Evolutionary conservation across 768 basidiomycete species (phyloP).

Genomic region (Butyriboletus loyo): DNA sequence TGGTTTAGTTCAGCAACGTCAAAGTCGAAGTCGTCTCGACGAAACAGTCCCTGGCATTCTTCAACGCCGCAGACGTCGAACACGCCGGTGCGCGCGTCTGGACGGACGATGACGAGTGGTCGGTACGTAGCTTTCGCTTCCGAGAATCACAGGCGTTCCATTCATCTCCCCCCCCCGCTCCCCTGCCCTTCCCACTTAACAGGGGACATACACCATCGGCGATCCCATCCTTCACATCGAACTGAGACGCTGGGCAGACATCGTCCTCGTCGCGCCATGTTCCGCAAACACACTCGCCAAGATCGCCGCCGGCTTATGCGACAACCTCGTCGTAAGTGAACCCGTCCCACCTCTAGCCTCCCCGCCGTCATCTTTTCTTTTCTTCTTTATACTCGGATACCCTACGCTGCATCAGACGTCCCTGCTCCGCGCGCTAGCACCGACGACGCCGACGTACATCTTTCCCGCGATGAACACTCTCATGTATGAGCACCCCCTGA

Average conservation of each 20-base stretch:
- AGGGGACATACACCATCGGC: conserved; percentile 75
- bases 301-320: conserved; percentile 83
- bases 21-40: conserved; percentile 84
- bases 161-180: not conserved
- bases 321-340: conserved; percentile 75
- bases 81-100: conserved; percentile 64
- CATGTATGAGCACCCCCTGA: conserved; percentile 96
- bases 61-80: conserved; percentile 50
- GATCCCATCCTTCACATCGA: conserved; percentile 97
- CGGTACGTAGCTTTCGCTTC: conserved; percentile 43
- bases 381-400: not conserved
- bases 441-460: conserved; percentile 81
- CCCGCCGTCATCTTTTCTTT: not conserved
- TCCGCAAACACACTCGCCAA: conserved; percentile 97
- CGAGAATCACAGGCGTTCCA: not conserved
- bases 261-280: conserved; percentile 93
- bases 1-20: conserved; percentile 65
- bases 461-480: conserved; percentile 99
- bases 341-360: too few relatives aligned
- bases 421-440: conserved; percentile 78
- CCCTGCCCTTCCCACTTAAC: not conserved
- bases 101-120: conserved; percentile 93
- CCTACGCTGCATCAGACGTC: conserved; percentile 49
- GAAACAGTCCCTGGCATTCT: conserved; percentile 76
- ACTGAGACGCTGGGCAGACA: conserved; percentile 89